Percentiles rank a stretch among this genome's conserved stretches.
phyloP scores from a whole-genome alignment of 2,329 filamentous ascomycete species.

The Ascomycota sp. region DNA sequence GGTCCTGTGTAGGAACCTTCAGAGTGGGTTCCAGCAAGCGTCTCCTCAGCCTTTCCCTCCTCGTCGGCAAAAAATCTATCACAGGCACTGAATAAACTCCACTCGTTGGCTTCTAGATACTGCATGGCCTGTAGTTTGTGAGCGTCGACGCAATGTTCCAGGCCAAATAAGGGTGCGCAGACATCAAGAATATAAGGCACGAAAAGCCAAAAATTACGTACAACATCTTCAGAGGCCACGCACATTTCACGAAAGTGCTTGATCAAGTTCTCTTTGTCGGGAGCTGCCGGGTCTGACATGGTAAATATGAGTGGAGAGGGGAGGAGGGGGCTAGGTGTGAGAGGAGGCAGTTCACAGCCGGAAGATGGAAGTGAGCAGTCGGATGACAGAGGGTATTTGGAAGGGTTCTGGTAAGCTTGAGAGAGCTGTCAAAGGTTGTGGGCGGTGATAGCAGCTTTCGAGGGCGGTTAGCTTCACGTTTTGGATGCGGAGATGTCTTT shows the following conservation, averaged over 20 bases:
- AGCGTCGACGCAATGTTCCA: not conserved
- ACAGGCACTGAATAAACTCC: conserved; percentile 20
- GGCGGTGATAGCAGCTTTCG: too few relatives aligned
- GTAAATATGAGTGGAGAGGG: conserved; percentile 1
- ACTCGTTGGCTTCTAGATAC: conserved; percentile 31
- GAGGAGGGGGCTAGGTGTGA: not conserved
- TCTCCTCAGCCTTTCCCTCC: conserved; percentile 25
- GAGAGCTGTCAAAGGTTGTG: too few relatives aligned
- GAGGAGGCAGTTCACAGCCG: not conserved
- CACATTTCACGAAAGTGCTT: conserved; percentile 10
- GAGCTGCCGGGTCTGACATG: conserved; percentile 10
- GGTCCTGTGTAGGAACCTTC: conserved; percentile 34
- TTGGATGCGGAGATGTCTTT: too few relatives aligned
- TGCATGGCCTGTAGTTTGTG: conserved; percentile 33
- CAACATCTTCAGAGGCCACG: conserved; percentile 9
- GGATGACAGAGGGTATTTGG: too few relatives aligned
- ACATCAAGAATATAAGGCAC: not conserved
- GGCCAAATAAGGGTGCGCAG: not conserved
- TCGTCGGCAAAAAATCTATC: conserved; percentile 40
- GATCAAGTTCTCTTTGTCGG: conserved; percentile 8
- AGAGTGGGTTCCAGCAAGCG: conserved; percentile 3
- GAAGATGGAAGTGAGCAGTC: too few relatives aligned
- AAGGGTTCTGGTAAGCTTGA: too few relatives aligned
- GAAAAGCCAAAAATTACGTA: conserved; percentile 2
- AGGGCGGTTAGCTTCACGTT: too few relatives aligned